A percentile compares a stretch with the other conserved stretches of the same genome.
phyloP scores from a whole-genome alignment of 345 rosid species.

The Noccaea caerulescens region DNA sequence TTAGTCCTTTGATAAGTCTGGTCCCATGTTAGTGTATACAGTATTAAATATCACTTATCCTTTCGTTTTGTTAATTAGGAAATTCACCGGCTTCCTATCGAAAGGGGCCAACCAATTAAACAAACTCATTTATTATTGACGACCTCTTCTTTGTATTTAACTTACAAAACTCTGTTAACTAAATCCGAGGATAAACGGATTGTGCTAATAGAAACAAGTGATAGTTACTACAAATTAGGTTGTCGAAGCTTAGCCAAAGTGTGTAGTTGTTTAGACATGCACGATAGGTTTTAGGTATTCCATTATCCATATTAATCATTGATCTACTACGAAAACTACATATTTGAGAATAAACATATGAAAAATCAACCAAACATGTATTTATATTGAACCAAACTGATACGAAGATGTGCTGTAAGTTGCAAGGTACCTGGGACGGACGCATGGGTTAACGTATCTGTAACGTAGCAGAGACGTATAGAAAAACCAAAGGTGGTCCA shows the following conservation, averaged over 20 bases:
- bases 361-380: background rate
- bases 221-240: too few relatives aligned
- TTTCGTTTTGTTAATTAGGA: slow-evolving; percentile 24
- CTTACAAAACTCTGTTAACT: too few relatives aligned
- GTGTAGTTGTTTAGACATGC: too few relatives aligned
- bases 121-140: slow-evolving; percentile 17
- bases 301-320: background rate
- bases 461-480: slow-evolving; percentile 17
- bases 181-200: too few relatives aligned
- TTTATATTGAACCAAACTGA: background rate
- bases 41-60: slow-evolving; percentile 42
- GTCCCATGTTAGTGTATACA: slow-evolving; percentile 33
- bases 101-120: slow-evolving; percentile 19
- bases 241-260: too few relatives aligned
- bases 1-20: slow-evolving; percentile 26
- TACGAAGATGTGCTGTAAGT: background rate
- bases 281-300: too few relatives aligned
- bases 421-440: background rate
- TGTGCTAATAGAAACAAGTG: too few relatives aligned
- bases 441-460: background rate
- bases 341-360: background rate
- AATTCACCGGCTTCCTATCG: slow-evolving; percentile 38
- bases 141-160: background rate
- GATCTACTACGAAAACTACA: background rate
- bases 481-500: slow-evolving; percentile 39